Evolutionary conservation across 2,329 filamentous ascomycete genomes (phyloP), one percentile per base, ranked within the genome.

Genomic region (Chaetomiaceae sp.): DNA sequence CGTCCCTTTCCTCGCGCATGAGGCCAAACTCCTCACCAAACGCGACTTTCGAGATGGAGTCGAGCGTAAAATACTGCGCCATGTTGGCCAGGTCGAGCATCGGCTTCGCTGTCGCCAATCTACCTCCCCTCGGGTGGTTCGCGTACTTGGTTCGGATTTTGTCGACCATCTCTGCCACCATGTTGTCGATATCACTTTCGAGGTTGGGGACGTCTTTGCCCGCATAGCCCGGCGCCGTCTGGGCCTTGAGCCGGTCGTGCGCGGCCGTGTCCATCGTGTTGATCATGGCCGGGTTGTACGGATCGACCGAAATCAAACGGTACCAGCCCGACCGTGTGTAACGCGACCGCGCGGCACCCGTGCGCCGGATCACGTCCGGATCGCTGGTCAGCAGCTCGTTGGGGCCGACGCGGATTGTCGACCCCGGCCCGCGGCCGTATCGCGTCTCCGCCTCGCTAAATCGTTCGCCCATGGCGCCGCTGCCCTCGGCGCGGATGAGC

Each of bases 21-120:
- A 68, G 70, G 4, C 72, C 72, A 52, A 74, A 74, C 15, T 67
- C 61, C 30, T 68, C 50, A n/a, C 74, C 74, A 29, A 76, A 70
- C 1, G 69, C 71, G 10, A 78, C 53, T 37, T 66, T 66, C 18
- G 68, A 71, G 46, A 79, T 73, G 20, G 74, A 68, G 48, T 79
- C 76, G 3, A 78, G 57, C 1, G 73, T 74, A 46, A 77, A 71
- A 58, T 67, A 74, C 26, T 71, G 67, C 10, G 69, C 64, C 30
- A 71, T 67, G 10, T 55, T 55, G 3, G 67, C 68, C 33, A 77
- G 53, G 50, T 79, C 72, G 53, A 75, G 60, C 18, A 66, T 53
- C 10, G 42, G 42, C n/a, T 46, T 34, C 5, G 32, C 24, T 6
- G 27, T 17, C 27, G 37, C 41, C 14, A 32, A 14, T 29, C 9